Evolutionary conservation across 345 rosid species (phyloP).

Genomic region (Ricinus communis): DNA sequence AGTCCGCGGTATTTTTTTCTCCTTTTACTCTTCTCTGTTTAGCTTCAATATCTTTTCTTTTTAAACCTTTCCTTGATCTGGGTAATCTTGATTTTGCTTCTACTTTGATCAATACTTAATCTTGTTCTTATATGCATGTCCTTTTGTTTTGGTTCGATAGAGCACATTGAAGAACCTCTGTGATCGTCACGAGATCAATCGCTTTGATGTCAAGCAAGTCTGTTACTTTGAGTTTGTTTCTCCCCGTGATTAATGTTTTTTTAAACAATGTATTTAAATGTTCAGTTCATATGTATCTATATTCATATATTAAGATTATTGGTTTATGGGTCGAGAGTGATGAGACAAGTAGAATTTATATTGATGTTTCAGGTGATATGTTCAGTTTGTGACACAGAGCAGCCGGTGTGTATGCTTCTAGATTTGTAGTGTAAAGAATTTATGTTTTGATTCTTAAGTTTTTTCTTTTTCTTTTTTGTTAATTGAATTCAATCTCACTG

Average conservation of each 20-base stretch:
- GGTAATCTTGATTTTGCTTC: background rate
- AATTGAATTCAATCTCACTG: slow-evolving; percentile 4
- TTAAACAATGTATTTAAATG: too few species aligned
- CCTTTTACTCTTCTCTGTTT: too few species aligned
- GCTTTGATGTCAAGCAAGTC: slow-evolving; percentile 80
- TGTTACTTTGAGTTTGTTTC: slow-evolving; percentile 9
- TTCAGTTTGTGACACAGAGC: slow-evolving; percentile 93
- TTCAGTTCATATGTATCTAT: too few species aligned
- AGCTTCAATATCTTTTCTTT: background rate
- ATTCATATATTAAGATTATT: background rate
- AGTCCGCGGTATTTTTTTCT: slow-evolving; percentile 60
- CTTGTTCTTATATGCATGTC: background rate
- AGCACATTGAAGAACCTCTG: slow-evolving; percentile 53
- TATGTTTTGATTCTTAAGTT: slow-evolving; percentile 7
- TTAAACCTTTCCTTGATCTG: slow-evolving; percentile 11
- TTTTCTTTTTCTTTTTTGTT: background rate
- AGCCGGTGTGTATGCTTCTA: slow-evolving; percentile 58
- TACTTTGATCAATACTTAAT: background rate
- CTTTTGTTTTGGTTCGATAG: slow-evolving; percentile 31
- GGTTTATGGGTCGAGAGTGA: background rate
- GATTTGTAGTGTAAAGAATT: slow-evolving; percentile 10
- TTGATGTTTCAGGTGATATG: slow-evolving; percentile 71
- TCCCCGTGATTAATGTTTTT: too few species aligned
- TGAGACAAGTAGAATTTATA: background rate
- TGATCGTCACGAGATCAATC: slow-evolving; percentile 78